These are phyloP conservation scores for Fraxinus angustifolia DNA, from an alignment of 305 asterid genomes.

Conservation along the genomic window DNA sequence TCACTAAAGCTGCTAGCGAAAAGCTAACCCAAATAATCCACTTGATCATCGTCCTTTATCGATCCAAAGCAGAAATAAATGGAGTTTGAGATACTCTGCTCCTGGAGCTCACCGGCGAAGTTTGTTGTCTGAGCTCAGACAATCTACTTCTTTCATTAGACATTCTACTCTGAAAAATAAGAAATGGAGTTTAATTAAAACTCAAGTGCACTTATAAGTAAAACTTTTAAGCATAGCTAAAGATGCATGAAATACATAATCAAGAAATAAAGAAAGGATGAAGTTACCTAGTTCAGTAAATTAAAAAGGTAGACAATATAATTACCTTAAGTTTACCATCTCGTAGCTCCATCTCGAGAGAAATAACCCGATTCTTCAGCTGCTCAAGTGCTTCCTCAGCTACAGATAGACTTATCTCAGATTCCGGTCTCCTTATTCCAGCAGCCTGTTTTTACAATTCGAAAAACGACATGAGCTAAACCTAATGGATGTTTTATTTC, in stretches of 20 bases:
- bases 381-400: slow-evolving; percentile 90
- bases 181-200: slow-evolving; percentile 2
- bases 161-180: slow-evolving; percentile 59
- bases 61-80: slow-evolving; percentile 52
- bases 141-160: slow-evolving; percentile 56
- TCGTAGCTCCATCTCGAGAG: slow-evolving; percentile 73
- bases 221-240: neutral
- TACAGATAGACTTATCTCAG: slow-evolving; percentile 49
- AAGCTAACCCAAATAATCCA: slow-evolving; percentile 18
- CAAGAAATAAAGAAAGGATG: neutral
- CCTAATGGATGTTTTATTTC: neutral
- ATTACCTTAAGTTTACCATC: slow-evolving; percentile 77
- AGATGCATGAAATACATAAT: neutral
- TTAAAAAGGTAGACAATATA: neutral
- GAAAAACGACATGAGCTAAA: neutral
- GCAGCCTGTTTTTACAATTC: slow-evolving; percentile 59
- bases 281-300: neutral
- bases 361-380: slow-evolving; percentile 45
- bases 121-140: slow-evolving; percentile 67
- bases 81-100: slow-evolving; percentile 35
- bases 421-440: slow-evolving; percentile 59
- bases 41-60: slow-evolving; percentile 34
- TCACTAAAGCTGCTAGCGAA: slow-evolving; percentile 32
- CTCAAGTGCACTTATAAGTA: neutral
- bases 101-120: slow-evolving; percentile 36